Percentiles rank a stretch among this genome's conserved stretches.
These are phyloP conservation scores for Fusarium temperatum DNA, from an alignment of 2,329 filamentous ascomycete species.

Conservation along the genomic window DNA sequence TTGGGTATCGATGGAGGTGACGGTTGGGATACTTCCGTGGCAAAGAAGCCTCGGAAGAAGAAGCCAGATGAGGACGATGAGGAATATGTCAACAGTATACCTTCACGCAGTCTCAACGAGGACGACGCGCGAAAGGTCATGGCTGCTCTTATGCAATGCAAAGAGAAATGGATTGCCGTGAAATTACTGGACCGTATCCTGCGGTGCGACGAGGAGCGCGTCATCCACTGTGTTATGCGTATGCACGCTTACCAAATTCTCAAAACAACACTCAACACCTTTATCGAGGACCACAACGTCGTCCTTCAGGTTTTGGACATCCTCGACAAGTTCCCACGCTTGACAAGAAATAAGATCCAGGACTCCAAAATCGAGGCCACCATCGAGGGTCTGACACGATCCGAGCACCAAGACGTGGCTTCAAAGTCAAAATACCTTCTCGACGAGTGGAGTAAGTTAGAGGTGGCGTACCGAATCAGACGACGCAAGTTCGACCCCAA, in stretches of 20 bases:
- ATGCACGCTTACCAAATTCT: conserved; percentile 98
- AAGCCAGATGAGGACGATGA: conserved; percentile 91
- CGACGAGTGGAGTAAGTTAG: conserved; percentile 87
- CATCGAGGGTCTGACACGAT: conserved; percentile 72
- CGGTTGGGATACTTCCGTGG: conserved; percentile 88
- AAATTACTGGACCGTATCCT: conserved; percentile 92
- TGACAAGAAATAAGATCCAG: conserved; percentile 96
- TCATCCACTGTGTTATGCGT: conserved; percentile 87
- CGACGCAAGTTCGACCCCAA: conserved; percentile 85
- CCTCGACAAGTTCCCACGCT: conserved; percentile 84
- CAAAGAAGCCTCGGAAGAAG: conserved; percentile 93
- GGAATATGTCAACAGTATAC: conserved; percentile 91
- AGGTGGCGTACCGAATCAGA: conserved; percentile 92
- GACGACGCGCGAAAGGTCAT: conserved; percentile 92
- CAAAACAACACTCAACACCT: conserved; percentile 84
- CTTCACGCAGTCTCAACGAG: conserved; percentile 81
- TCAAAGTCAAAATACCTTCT: conserved; percentile 76
- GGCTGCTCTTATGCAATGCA: conserved; percentile 96
- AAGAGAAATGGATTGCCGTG: conserved; percentile 99
- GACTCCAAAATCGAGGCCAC: conserved; percentile 94
- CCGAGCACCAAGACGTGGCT: conserved; percentile 78
- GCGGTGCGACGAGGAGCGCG: conserved; percentile 83
- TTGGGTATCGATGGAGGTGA: conserved; percentile 94
- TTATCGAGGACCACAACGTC: conserved; percentile 89
- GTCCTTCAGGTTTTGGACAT: conserved; percentile 90